phyloP scores from a whole-genome alignment of 2,329 filamentous ascomycete species.

The Cytospora chrysosperma region DNA sequence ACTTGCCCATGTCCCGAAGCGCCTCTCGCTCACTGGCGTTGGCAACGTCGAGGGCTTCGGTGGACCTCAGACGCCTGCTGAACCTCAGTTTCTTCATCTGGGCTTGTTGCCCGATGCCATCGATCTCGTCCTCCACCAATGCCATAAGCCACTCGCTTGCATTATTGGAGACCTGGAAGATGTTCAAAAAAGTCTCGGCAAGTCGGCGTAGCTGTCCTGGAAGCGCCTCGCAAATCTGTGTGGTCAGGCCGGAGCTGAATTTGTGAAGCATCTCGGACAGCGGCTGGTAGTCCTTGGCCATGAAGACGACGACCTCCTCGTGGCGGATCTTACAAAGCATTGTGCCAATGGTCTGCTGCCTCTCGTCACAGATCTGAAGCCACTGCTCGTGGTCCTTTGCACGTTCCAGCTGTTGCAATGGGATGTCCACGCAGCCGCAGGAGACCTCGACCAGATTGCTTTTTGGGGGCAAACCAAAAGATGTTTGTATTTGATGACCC shows the following conservation, averaged over 20 bases:
- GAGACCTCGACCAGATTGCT: conserved; percentile 50
- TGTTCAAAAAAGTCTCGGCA: conserved; percentile 85
- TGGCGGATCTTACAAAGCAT: conserved; percentile 80
- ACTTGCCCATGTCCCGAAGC: conserved; percentile 74
- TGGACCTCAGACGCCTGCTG: conserved; percentile 67
- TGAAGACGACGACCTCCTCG: conserved; percentile 86
- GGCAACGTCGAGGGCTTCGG: conserved; percentile 58
- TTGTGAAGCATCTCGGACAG: conserved; percentile 81
- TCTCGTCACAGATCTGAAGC: conserved; percentile 78
- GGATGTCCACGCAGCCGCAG: conserved; percentile 76
- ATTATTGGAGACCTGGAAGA: conserved; percentile 87
- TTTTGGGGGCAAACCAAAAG: conserved; percentile 42
- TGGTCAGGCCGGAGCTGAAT: conserved; percentile 79
- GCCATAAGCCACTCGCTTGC: conserved; percentile 89
- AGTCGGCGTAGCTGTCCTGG: conserved; percentile 76
- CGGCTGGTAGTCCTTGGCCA: conserved; percentile 79
- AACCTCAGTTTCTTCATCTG: conserved; percentile 72
- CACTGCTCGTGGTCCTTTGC: conserved; percentile 82
- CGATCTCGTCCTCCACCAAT: conserved; percentile 94
- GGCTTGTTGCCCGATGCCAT: conserved; percentile 82
- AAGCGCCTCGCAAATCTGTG: conserved; percentile 78
- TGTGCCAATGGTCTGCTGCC: conserved; percentile 74
- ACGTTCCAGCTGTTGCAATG: conserved; percentile 73
- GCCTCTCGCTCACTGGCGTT: conserved; percentile 65
- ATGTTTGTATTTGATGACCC: conserved; percentile 44